Base-by-base conservation (phyloP, 352 stramenopile species). In the Phytophthora pistaciae region DNA sequence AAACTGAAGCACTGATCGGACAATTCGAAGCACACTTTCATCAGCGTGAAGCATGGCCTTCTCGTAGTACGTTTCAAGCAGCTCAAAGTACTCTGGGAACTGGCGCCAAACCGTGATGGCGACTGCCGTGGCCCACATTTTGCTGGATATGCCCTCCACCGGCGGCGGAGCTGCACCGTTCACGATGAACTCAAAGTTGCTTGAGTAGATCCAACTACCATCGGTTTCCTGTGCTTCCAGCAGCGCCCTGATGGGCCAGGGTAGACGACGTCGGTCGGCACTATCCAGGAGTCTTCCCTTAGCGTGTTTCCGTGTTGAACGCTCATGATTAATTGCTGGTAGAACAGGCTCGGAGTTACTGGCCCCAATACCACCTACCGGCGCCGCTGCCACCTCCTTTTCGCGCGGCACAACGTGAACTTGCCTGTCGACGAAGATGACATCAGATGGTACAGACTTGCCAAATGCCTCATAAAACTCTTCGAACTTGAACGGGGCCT, bases 401-500 rank as follows among this genome's bases (percentile, higher is more conserved):
- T 73, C 38, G 57, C 38, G 64, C 31, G 56, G 60, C n/a, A 88
- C 57, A 49, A 88, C 74, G 50, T 79, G 74, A 13, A 88, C 61
- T 65, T 86, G 69, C 3, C 72, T 71, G 42, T 89, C 72, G 6
- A 59, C 60, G 27, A 88, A 77, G 18, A 76, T 54, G 20, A 84
- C 69, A 56, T 89, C 76, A 13, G 63, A 73, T 9, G 74, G 57
- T 44, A 93, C 80, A 21, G 85, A 93, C 55, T 82, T 85, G 49
- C 82, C 70, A 64, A 93, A 93, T 3, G 85, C 85, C 36, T 74
- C 66, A 61, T 90, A 91, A 59, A 92, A 92, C 18, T 88, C 83
- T 5, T 91, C 85, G 46, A 92, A 92, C 29, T 64, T 82, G 59
- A 80, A 85, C 25, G 68, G 53, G 27, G n/a, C 10, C 29, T 63